Conservation (phyloP, 2,329 filamentous ascomycete genomes). For the Talaromyces sp. region DNA sequence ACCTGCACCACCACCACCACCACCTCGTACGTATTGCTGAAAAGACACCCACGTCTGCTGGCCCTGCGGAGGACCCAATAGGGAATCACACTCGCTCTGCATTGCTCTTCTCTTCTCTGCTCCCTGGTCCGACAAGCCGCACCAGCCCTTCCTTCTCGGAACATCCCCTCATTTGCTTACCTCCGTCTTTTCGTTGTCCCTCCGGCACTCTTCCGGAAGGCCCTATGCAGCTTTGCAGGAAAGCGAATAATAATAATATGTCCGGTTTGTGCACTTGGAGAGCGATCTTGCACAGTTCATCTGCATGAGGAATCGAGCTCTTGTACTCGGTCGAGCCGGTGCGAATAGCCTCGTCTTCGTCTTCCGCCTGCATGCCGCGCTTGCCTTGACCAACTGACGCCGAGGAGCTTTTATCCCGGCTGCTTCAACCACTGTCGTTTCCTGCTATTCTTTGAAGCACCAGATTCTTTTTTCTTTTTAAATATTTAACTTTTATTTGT, state of each 20-base stretch:
- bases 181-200: background rate
- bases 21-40: background rate
- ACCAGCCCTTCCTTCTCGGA: background rate
- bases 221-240: background rate
- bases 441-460: background rate
- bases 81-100: background rate
- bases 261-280: background rate
- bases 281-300: background rate
- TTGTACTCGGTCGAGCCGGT: background rate
- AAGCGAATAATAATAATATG: background rate
- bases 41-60: background rate
- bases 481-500: background rate
- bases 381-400: background rate
- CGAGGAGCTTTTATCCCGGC: background rate
- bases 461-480: background rate
- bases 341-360: background rate
- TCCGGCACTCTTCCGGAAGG: no score
- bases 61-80: background rate
- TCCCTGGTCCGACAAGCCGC: background rate
- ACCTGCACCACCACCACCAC: background rate
- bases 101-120: background rate
- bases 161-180: background rate
- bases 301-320: background rate
- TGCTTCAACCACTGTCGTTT: slow-evolving; percentile 1
- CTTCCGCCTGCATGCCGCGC: background rate